Evolutionary conservation across 2,329 filamentous ascomycete species (phyloP).

Genomic region (Phialophora verrucosa): DNA sequence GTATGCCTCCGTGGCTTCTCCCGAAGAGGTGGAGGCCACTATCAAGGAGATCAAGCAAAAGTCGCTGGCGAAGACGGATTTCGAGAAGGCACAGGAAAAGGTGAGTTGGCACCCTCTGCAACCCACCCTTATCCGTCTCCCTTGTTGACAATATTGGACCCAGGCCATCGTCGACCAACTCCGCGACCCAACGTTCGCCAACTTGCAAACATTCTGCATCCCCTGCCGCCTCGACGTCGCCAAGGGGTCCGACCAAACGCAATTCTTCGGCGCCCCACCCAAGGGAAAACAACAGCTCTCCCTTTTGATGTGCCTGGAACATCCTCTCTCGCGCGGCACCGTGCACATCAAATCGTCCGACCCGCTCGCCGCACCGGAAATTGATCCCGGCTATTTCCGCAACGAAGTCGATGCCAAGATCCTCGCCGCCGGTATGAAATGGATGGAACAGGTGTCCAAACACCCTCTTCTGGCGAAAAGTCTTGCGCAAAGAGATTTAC

Average conservation of each 20-base stretch:
- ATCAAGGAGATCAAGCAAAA: slow-evolving; percentile 43
- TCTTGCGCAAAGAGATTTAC: slow-evolving; percentile 25
- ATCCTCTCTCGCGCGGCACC: slow-evolving; percentile 54
- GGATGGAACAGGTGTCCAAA: slow-evolving; percentile 44
- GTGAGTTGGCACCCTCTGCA: slow-evolving; percentile 1
- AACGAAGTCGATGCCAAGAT: slow-evolving; percentile 47
- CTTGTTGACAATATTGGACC: neutral
- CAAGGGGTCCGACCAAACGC: slow-evolving; percentile 35
- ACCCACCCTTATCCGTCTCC: neutral
- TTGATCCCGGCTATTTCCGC: slow-evolving; percentile 52
- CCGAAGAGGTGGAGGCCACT: slow-evolving; percentile 42
- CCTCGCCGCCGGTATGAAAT: slow-evolving; percentile 46
- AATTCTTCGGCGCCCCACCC: slow-evolving; percentile 34
- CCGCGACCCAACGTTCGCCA: slow-evolving; percentile 31
- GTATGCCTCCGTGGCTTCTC: slow-evolving; percentile 45
- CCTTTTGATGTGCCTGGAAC: slow-evolving; percentile 36
- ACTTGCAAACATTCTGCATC: slow-evolving; percentile 37
- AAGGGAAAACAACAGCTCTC: slow-evolving; percentile 32
- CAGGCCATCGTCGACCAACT: slow-evolving; percentile 45
- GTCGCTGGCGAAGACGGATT: slow-evolving; percentile 44
- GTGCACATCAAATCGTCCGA: slow-evolving; percentile 49
- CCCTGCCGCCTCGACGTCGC: slow-evolving; percentile 34
- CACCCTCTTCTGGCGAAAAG: slow-evolving; percentile 31
- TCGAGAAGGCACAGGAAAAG: slow-evolving; percentile 46
- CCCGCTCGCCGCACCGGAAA: slow-evolving; percentile 47